Evolutionary conservation across 1,139 yeast genomes (phyloP).

Genomic region (Saccharomyces uvarum): DNA sequence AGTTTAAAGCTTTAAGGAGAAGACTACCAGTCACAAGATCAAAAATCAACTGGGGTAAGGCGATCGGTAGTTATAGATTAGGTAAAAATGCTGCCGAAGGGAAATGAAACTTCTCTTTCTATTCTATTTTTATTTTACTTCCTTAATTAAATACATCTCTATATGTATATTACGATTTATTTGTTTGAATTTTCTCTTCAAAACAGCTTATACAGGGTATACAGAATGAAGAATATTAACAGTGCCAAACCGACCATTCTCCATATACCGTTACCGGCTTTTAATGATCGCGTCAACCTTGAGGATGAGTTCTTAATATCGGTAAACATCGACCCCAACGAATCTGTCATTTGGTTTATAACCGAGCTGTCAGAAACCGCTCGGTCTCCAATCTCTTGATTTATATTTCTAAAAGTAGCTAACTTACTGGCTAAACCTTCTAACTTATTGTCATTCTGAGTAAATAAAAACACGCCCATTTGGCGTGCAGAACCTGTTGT

Average conservation of each 20-base stretch:
- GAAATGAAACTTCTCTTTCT: slow-evolving; percentile 13
- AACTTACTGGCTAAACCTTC: slow-evolving; percentile 55
- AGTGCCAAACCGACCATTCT: slow-evolving; percentile 54
- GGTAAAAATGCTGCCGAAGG: slow-evolving; percentile 70
- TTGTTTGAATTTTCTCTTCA: slow-evolving; percentile 14
- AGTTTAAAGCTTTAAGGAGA: slow-evolving; percentile 80
- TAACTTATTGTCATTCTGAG: slow-evolving; percentile 50
- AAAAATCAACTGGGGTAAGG: slow-evolving; percentile 90
- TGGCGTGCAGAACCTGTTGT: neutral
- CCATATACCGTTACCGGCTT: slow-evolving; percentile 50
- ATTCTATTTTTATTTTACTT: neutral
- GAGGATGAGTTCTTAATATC: slow-evolving; percentile 61
- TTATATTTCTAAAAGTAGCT: slow-evolving; percentile 51
- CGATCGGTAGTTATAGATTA: slow-evolving; percentile 80
- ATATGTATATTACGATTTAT: neutral
- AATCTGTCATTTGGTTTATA: slow-evolving; percentile 50
- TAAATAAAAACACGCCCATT: neutral
- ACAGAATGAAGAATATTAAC: slow-evolving; percentile 53
- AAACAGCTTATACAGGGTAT: slow-evolving; percentile 55
- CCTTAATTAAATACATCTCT: neutral
- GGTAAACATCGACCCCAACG: slow-evolving; percentile 52
- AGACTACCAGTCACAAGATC: slow-evolving; percentile 87
- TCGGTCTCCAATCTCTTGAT: slow-evolving; percentile 55
- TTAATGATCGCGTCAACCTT: slow-evolving; percentile 54
- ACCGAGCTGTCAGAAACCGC: slow-evolving; percentile 49